These are phyloP conservation scores for Begonia fuchsioides DNA, from an alignment of 306 rosid species.

Conservation along the genomic window DNA sequence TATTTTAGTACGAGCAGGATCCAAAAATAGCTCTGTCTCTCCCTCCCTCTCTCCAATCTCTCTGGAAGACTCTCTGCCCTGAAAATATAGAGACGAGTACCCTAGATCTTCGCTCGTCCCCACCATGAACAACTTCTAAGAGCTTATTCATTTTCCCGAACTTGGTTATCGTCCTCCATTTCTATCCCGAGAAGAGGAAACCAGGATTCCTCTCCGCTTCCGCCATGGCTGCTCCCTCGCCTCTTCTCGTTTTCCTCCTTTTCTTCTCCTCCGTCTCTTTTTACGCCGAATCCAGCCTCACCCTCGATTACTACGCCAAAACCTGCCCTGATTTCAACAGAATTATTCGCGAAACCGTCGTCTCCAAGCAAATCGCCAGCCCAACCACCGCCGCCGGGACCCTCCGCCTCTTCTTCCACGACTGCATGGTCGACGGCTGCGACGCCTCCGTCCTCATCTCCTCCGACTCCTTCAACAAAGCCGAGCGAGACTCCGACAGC, in stretches of 20 bases:
- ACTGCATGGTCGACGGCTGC: slow-evolving; percentile 30
- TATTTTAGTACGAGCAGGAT: no score
- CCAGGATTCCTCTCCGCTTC: no score
- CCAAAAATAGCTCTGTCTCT: no score
- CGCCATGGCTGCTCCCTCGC: no score
- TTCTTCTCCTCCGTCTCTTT: slow-evolving; percentile 3
- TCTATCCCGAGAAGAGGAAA: no score
- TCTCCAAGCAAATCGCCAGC: slow-evolving; percentile 15
- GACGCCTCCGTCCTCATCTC: slow-evolving; percentile 25
- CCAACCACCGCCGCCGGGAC: slow-evolving; percentile 28
- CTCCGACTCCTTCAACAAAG: slow-evolving; percentile 16
- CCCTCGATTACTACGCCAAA: slow-evolving; percentile 17
- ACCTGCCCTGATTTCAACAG: slow-evolving; percentile 21
- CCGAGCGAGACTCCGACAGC: slow-evolving; percentile 22
- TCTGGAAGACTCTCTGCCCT: no score
- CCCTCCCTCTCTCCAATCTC: no score
- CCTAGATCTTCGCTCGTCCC: no score
- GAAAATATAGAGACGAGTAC: no score
- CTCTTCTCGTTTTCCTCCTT: neutral
- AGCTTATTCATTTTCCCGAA: no score
- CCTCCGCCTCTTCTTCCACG: slow-evolving; percentile 29
- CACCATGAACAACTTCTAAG: no score
- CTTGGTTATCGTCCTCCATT: no score
- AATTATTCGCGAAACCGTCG: slow-evolving; percentile 15
- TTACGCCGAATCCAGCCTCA: slow-evolving; percentile 11